Percentiles rank a stretch among this genome's conserved stretches.
Conservation (phyloP, 495 filamentous ascomycete species). For the Talaromyces borbonicus region DNA sequence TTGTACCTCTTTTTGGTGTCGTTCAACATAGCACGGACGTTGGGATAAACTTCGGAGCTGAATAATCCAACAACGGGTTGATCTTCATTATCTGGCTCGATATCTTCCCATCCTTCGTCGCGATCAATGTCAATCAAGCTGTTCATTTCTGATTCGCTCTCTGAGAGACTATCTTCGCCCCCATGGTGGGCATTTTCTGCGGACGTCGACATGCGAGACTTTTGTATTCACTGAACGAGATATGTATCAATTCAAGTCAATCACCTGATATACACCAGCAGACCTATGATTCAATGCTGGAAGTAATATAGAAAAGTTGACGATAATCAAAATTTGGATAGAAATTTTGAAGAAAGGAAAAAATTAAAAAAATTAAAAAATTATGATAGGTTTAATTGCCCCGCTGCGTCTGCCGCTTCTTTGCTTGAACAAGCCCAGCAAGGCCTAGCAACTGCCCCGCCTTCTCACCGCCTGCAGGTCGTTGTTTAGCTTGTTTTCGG, state of each 20-base stretch:
- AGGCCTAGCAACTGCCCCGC: slow-evolving; percentile 3
- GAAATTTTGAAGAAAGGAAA: slow-evolving; percentile 10
- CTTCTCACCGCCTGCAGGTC: slow-evolving; percentile 5
- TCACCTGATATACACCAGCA: no score
- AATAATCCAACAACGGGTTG: slow-evolving; percentile 59
- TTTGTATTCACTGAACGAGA: background rate
- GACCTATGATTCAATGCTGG: no score
- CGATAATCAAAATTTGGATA: background rate
- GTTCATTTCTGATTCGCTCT: slow-evolving; percentile 21
- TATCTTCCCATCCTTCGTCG: slow-evolving; percentile 76
- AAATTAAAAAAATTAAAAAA: slow-evolving; percentile 6
- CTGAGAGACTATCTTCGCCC: background rate
- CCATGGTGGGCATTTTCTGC: slow-evolving; percentile 8
- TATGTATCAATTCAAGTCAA: no score
- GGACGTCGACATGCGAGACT: slow-evolving; percentile 12
- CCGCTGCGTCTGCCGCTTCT: background rate
- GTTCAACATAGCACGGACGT: slow-evolving; percentile 55
- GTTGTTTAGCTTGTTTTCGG: slow-evolving; percentile 6
- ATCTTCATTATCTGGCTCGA: slow-evolving; percentile 58
- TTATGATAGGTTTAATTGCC: no score
- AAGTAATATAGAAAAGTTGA: no score
- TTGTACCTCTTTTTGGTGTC: slow-evolving; percentile 61
- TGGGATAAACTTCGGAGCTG: slow-evolving; percentile 55
- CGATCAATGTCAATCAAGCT: slow-evolving; percentile 39
- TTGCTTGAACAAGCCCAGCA: background rate